phyloP scores from a whole-genome alignment of 345 rosid species.

The Aquilaria malaccensis region DNA sequence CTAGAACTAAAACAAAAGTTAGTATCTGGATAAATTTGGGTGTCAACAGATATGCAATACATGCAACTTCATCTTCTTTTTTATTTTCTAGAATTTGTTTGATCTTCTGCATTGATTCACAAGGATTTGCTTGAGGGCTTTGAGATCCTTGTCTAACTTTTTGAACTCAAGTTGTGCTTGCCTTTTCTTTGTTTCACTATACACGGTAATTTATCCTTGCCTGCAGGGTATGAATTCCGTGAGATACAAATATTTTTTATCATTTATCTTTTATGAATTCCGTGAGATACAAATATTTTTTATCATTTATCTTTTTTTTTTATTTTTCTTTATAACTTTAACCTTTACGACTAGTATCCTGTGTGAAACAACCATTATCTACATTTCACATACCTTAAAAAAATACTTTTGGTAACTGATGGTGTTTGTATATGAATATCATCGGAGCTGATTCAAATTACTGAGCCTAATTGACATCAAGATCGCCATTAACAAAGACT shows the following conservation, averaged over 20 bases:
- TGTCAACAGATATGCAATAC: conserved; percentile 13
- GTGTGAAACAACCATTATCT: conserved; percentile 24
- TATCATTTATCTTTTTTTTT: background rate
- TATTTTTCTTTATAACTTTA: background rate
- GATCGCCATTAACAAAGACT: too few species aligned
- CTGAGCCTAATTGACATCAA: too few species aligned
- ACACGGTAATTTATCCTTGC: conserved; percentile 45
- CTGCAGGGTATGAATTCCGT: conserved; percentile 37
- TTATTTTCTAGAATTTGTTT: conserved; percentile 33
- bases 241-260: conserved; percentile 3
- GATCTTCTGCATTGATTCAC: conserved; percentile 68
- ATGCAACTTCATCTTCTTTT: conserved; percentile 30
- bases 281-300: conserved; percentile 4
- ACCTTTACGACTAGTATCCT: conserved; percentile 37
- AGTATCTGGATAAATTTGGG: too few species aligned
- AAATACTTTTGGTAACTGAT: too few species aligned
- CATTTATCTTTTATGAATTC: conserved; percentile 6
- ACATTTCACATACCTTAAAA: conserved; percentile 9
- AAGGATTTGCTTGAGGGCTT: conserved; percentile 78
- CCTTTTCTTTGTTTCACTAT: conserved; percentile 80
- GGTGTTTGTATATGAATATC: too few species aligned
- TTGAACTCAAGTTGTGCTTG: conserved; percentile 66
- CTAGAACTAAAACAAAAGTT: too few species aligned
- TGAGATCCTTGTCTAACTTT: conserved; percentile 73
- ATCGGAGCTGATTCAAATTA: too few species aligned